Percentiles rank a stretch among this genome's conserved stretches.
Conservation (phyloP, 106 monocot genomes). For the Posidonia australis region DNA sequence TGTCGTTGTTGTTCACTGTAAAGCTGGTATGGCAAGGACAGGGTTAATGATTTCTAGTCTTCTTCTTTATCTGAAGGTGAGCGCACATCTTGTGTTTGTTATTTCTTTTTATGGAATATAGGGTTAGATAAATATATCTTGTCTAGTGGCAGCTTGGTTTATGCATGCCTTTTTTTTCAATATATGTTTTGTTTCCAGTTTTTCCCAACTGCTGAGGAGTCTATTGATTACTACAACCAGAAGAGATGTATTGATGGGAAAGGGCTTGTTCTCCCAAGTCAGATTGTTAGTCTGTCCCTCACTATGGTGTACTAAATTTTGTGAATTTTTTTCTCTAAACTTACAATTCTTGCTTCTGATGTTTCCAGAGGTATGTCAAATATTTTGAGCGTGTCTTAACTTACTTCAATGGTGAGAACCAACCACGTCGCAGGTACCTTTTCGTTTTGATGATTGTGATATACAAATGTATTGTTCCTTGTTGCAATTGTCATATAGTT, state of each 20-base stretch:
- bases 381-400: slow-evolving; percentile 96
- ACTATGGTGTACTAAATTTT: neutral
- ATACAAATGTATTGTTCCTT: neutral
- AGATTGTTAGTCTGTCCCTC: slow-evolving; percentile 80
- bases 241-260: slow-evolving; percentile 97
- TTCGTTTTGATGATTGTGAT: slow-evolving; percentile 1
- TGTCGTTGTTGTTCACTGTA: slow-evolving; percentile 97
- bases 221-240: slow-evolving; percentile 97
- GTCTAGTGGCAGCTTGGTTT: too few relatives aligned
- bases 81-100: neutral
- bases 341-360: slow-evolving; percentile 18
- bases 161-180: too few relatives aligned
- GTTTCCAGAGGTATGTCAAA: slow-evolving; percentile 86
- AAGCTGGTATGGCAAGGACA: slow-evolving; percentile 98
- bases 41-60: slow-evolving; percentile 99
- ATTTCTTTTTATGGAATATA: neutral
- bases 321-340: neutral
- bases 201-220: slow-evolving; percentile 96
- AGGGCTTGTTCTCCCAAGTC: slow-evolving; percentile 97
- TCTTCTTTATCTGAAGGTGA: slow-evolving; percentile 90
- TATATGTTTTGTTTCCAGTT: slow-evolving; percentile 38
- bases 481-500: neutral
- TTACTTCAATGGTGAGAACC: slow-evolving; percentile 95
- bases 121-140: neutral
- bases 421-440: slow-evolving; percentile 62